Conservation (phyloP, 257 asterid genomes). For the Nicotiana knightiana region DNA sequence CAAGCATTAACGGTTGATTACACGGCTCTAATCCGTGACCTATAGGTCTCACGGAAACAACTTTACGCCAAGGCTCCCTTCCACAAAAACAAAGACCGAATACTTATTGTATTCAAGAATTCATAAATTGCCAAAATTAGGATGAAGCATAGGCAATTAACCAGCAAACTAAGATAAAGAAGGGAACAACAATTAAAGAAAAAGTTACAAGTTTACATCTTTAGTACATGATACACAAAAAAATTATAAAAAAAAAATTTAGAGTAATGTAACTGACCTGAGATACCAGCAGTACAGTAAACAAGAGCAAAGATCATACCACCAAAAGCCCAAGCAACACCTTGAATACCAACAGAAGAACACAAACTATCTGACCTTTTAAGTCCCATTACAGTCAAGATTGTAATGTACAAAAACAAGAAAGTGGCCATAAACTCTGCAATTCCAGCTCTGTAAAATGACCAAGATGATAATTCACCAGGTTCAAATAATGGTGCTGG, state of each 20-base stretch:
- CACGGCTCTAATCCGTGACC: too few species aligned
- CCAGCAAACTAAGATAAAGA: background rate
- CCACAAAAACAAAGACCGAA: too few species aligned
- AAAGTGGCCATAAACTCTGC: conserved; percentile 50
- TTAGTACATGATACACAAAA: background rate
- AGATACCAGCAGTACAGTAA: conserved; percentile 51
- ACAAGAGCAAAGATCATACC: conserved; percentile 56
- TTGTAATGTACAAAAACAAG: conserved; percentile 39
- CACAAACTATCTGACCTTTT: conserved; percentile 30
- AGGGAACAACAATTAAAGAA: background rate
- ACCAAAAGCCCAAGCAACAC: conserved; percentile 55
- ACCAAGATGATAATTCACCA: conserved; percentile 44
- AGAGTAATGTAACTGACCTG: conserved; percentile 22
- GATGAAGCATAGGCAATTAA: too few species aligned
- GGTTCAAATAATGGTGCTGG: conserved; percentile 48
- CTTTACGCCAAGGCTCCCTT: too few species aligned
- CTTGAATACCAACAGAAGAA: conserved; percentile 46
- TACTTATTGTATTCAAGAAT: too few species aligned
- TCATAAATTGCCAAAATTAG: too few species aligned
- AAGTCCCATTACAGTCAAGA: conserved; percentile 48
- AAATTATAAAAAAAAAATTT: background rate
- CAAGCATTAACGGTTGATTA: too few species aligned
- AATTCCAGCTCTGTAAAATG: conserved; percentile 50
- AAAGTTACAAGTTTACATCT: background rate
- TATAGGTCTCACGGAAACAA: too few species aligned